Conservation (phyloP, 176 grass and related monocot species). For the Carex myosuroides region DNA sequence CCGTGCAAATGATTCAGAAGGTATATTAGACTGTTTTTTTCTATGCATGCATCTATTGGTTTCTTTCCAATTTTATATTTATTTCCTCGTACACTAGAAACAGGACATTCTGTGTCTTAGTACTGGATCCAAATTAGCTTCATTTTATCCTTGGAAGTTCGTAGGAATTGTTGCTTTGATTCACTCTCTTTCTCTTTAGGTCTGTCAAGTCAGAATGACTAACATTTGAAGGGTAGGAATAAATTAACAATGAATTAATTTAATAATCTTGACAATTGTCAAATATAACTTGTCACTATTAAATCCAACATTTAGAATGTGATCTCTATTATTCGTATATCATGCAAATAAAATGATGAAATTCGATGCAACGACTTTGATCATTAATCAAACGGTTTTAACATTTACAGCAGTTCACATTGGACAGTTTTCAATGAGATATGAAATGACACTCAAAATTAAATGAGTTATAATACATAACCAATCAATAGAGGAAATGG, state of each 20-base stretch:
- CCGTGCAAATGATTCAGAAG: conserved; percentile 80
- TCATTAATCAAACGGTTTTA: neutral
- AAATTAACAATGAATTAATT: neutral
- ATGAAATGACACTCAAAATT: neutral
- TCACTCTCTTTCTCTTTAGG: neutral
- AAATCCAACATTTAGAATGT: neutral
- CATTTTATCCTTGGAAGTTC: neutral
- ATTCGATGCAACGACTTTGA: neutral
- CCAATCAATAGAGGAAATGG: neutral
- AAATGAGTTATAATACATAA: neutral
- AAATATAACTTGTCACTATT: neutral
- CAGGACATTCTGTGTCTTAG: neutral
- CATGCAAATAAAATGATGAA: neutral
- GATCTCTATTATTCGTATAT: neutral
- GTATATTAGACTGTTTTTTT: conserved; percentile 17
- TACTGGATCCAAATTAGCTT: neutral
- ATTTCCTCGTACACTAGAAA: neutral
- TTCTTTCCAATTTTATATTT: neutral
- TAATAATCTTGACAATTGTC: neutral
- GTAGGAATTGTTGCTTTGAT: neutral
- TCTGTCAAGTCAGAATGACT: neutral
- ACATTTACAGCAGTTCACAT: neutral
- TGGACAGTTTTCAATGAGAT: neutral
- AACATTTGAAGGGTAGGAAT: neutral
- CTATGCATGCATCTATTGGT: neutral